These are phyloP conservation scores for Ogataea methanolica DNA, from an alignment of 805 yeast species.

Conservation along the genomic window DNA sequence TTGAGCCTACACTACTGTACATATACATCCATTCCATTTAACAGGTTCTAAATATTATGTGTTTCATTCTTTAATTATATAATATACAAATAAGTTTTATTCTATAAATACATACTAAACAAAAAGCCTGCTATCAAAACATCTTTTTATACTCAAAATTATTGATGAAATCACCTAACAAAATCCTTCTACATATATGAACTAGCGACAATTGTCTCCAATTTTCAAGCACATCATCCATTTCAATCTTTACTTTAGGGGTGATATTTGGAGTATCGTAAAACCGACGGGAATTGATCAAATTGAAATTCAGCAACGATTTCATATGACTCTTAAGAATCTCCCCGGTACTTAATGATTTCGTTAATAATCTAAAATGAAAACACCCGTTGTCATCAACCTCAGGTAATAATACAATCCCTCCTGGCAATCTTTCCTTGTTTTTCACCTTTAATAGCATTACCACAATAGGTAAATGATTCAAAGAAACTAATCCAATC, in stretches of 20 bases:
- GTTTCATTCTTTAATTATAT: no score
- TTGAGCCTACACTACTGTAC: neutral
- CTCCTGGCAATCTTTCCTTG: conserved; percentile 57
- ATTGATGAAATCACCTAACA: conserved; percentile 27
- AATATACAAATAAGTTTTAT: neutral
- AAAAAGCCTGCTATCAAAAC: conserved; percentile 18
- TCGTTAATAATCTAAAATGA: conserved; percentile 22
- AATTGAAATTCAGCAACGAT: conserved; percentile 27
- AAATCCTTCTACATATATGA: conserved; percentile 15
- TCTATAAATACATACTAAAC: neutral
- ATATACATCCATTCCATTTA: no score
- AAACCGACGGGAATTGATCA: conserved; percentile 18
- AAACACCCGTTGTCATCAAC: neutral
- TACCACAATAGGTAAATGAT: conserved; percentile 86
- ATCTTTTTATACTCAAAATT: conserved; percentile 28
- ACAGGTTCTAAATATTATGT: no score
- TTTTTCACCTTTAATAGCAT: conserved; percentile 75
- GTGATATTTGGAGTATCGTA: conserved; percentile 1
- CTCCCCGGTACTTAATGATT: conserved; percentile 23
- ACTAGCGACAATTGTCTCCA: conserved; percentile 24
- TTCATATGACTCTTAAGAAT: conserved; percentile 26
- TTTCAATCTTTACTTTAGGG: neutral
- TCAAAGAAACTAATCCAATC: conserved; percentile 55
- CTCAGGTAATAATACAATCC: conserved; percentile 33
- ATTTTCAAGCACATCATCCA: conserved; percentile 15